phyloP scores from a whole-genome alignment of 108 stramenopile genomes.

The Cyclostephanos tholiformis region DNA sequence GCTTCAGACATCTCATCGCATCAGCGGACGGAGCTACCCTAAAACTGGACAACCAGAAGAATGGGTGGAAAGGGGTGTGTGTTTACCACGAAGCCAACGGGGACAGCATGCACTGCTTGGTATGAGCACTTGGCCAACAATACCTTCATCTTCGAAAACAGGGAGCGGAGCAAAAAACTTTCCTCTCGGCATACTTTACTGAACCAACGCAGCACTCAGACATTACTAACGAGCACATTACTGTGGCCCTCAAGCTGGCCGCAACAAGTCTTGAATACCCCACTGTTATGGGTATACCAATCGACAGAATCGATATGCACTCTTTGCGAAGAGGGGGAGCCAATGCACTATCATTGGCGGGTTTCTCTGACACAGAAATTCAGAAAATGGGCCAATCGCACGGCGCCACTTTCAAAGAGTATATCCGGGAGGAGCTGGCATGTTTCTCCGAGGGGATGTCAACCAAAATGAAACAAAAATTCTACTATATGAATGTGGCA shows the following conservation, averaged over 20 bases:
- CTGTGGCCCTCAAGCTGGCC: neutral
- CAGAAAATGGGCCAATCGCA: constrained; percentile 16
- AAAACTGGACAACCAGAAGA: constrained; percentile 12
- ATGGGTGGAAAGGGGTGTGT: too few species aligned
- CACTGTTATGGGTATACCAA: constrained; percentile 1
- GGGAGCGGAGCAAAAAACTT: too few species aligned
- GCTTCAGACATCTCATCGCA: too few species aligned
- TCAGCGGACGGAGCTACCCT: neutral
- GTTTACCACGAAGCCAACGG: neutral
- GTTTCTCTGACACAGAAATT: constrained; percentile 1
- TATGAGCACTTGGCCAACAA: neutral
- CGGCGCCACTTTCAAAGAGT: constrained; percentile 16
- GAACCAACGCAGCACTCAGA: neutral
- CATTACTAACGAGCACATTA: neutral
- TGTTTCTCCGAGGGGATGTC: constrained; percentile 1
- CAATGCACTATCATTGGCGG: too few species aligned
- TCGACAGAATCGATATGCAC: constrained; percentile 14
- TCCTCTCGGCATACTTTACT: too few species aligned
- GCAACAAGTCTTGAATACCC: constrained; percentile 4
- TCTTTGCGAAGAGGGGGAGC: constrained; percentile 10
- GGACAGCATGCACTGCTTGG: neutral
- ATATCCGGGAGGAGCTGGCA: constrained; percentile 9
- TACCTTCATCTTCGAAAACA: neutral
- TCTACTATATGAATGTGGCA: constrained; percentile 11
- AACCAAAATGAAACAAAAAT: constrained; percentile 1